Evolutionary conservation across 805 yeast species (phyloP), one percentile per base, ranked within the genome.

Genomic region (Yarrowia phangngaensis): DNA sequence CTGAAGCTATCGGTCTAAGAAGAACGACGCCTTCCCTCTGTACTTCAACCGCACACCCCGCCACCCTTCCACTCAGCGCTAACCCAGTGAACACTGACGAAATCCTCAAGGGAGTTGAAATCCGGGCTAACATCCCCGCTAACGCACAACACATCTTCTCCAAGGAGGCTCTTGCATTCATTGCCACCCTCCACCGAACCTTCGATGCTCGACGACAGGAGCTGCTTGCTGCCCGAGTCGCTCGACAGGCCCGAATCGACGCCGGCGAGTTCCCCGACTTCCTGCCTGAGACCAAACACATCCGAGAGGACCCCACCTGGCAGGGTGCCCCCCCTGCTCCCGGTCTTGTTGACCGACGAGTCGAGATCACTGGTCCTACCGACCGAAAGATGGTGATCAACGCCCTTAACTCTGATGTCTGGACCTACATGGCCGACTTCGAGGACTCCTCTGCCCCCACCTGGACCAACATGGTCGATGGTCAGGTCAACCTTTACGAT

Each of bases 351-450:
- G 86, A 81, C 71, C 74, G 86, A 61, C 73, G 86, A 57, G 84
- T 79, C 51, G 86, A 80, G 64, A 80, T 80, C 66, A 80, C 86
- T 40, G 87, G 87, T 29, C 86, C 86, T 35, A 78, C 84, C 36
- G 86, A 80, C 65, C 72, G 85, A 53, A 80, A 80, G 64, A 80
- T 80, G 86, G 84, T 80, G 52, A 79, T 80, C 68, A 80, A 80
- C 56, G 86, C 86, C 27, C 72, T 80, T 60, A 80, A 80, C 67
- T 73, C 84, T 12, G 71, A 72, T 33, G 86, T 80, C 36, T 82
- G 79, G 59, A 79, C 85, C 36, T 81, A 80, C 67, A 81, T 80
- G 86, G 79, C 84, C 49, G 86, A 81, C 62, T 80, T 80, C 55
- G 86, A 81, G 67, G 86, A 80, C 64, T 79, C 84, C 17, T 71